phyloP scores from a whole-genome alignment of 768 basidiomycete genomes.

The Cubamyces lactineus region DNA sequence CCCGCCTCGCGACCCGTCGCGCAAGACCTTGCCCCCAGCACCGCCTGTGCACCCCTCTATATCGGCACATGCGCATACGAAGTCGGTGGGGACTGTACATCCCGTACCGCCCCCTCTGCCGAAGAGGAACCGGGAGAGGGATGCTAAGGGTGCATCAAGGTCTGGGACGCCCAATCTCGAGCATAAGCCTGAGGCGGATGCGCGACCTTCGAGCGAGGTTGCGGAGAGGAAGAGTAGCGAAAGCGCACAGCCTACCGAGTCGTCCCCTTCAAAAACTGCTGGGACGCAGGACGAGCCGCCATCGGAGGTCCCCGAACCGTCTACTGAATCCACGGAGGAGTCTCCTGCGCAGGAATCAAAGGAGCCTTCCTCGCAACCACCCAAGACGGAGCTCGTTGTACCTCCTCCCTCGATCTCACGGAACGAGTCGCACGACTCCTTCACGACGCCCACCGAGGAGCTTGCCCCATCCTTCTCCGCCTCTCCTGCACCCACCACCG shows the following conservation, averaged over 20 bases:
- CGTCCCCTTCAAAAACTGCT: background rate
- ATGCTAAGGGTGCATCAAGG: background rate
- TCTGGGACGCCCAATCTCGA: slow-evolving; percentile 4
- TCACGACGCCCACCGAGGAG: slow-evolving; percentile 33
- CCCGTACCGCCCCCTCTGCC: slow-evolving; percentile 36
- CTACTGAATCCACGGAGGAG: background rate
- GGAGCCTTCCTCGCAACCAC: background rate
- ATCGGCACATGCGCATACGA: slow-evolving; percentile 12
- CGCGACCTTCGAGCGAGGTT: background rate
- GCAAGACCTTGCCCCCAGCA: slow-evolving; percentile 19
- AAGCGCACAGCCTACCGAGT: background rate
- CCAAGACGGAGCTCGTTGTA: background rate
- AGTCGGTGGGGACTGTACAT: slow-evolving; percentile 8
- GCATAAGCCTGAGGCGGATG: background rate
- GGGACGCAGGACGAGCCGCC: background rate
- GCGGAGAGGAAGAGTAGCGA: background rate
- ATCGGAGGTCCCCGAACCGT: background rate
- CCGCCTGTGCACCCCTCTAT: slow-evolving; percentile 27
- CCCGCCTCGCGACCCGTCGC: slow-evolving; percentile 30
- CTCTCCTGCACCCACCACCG: slow-evolving; percentile 17
- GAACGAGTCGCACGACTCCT: slow-evolving; percentile 26
- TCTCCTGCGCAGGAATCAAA: background rate
- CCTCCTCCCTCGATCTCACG: slow-evolving; percentile 18
- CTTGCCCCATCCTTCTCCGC: slow-evolving; percentile 20
- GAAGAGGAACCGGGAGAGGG: slow-evolving; percentile 25